These are phyloP conservation scores for Phaeotremella fagi DNA, from an alignment of 768 basidiomycete species.

Conservation along the genomic window DNA sequence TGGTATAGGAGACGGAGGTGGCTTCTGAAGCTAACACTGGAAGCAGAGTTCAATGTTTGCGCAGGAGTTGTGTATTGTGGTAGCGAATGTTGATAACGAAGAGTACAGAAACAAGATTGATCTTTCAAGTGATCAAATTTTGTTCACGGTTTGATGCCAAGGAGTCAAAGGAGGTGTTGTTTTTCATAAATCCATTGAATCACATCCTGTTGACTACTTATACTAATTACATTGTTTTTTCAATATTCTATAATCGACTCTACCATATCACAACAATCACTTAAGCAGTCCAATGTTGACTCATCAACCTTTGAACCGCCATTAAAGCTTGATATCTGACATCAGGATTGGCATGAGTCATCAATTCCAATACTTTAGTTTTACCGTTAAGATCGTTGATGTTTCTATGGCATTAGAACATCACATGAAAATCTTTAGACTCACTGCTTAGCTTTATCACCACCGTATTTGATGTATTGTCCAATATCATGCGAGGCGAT, in stretches of 20 bases:
- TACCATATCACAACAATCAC: background rate
- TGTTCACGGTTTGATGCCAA: no score
- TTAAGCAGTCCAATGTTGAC: constrained; percentile 53
- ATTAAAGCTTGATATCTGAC: constrained; percentile 89
- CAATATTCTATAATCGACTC: background rate
- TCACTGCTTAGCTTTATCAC: constrained; percentile 80
- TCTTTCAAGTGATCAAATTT: no score
- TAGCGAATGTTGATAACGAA: no score
- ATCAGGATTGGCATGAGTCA: constrained; percentile 80
- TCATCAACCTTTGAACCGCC: constrained; percentile 84
- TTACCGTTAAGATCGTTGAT: constrained; percentile 84
- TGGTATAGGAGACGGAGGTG: no score
- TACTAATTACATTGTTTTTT: no score
- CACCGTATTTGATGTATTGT: constrained; percentile 86
- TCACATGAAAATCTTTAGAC: constrained; percentile 31
- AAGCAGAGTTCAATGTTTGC: no score
- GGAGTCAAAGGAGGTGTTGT: no score
- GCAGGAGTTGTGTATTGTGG: no score
- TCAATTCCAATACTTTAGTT: constrained; percentile 61
- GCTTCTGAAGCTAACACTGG: no score
- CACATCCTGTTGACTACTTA: no score
- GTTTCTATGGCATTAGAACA: constrained; percentile 52
- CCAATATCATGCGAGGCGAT: constrained; percentile 92
- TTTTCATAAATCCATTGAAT: no score
- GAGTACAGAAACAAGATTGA: no score